Evolutionary conservation across 2,329 filamentous ascomycete genomes (phyloP), one percentile per base, ranked within the genome.

Genomic region (Huntiella bhutanensis): DNA sequence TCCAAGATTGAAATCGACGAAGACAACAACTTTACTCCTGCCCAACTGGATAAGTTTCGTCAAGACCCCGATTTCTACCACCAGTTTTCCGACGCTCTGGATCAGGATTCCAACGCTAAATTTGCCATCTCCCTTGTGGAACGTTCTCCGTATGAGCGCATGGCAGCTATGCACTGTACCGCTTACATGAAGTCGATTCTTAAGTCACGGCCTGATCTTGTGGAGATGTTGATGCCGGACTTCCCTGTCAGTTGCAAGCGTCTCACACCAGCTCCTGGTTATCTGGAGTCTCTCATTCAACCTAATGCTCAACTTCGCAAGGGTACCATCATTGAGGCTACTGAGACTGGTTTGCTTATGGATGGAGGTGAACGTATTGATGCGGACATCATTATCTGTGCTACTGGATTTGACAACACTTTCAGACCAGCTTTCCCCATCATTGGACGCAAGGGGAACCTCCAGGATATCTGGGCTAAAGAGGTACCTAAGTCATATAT

Each of bases 401-500:
- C 71, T n/a, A 74, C 70, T 0, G 70, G 71, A 1, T 75, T 73
- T 53, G 65, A 74, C 52, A 66, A 65, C 4, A 69, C 67, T 1
- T 73, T 72, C 54, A 55, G 61, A 5, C 69, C 70, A 3, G 61
- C 65, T 1, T 73, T 71, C 50, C 69, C 68, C 1, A 56, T 73
- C 13, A 55, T 68, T 4, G 69, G 68, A 7, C 60, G 64, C 16
- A 53, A 61, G n/a, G 69, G 68, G 13, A 68, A 72, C 50, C 59
- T 75, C 32, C 68, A 68, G 50, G 64, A 71, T 34, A 58, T 54
- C 12, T 71, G 70, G 67, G 54, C 53, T 37, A 51, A 58, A 4
- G 58, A 62, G 37, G 57, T 57, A 2, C 68, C 70, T 1, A 63
- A 63, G 51, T 64, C 68, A 0, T 75, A 73, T 56, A 66, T 75